Conservation (phyloP, 1,139 yeast species). For the Yamadazyma sp. region DNA sequence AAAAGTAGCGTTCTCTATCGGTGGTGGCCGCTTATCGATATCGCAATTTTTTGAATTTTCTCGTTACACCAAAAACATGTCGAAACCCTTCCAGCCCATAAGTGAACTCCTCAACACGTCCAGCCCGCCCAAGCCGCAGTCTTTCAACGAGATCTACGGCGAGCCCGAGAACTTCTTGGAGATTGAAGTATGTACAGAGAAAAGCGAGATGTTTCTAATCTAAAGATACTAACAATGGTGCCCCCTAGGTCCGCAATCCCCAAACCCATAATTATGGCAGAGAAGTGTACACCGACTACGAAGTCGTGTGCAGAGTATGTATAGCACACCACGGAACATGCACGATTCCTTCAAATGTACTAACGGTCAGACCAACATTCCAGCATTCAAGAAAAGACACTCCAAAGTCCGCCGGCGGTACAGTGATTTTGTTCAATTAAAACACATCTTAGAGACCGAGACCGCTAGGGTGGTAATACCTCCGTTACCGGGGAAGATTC, state of each 20-base stretch:
- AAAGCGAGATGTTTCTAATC: neutral
- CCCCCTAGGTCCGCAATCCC: conserved; percentile 50
- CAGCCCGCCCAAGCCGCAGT: conserved; percentile 52
- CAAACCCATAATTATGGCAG: conserved; percentile 74
- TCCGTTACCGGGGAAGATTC: conserved; percentile 81
- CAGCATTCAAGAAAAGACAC: conserved; percentile 70
- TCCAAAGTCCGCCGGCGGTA: conserved; percentile 82
- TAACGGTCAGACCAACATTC: conserved; percentile 60
- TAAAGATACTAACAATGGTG: conserved; percentile 12
- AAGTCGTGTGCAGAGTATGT: conserved; percentile 66
- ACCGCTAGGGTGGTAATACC: conserved; percentile 81
- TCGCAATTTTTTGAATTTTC: conserved; percentile 1
- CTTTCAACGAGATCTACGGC: conserved; percentile 82
- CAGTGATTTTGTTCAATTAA: conserved; percentile 83
- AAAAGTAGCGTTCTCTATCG: too few species aligned
- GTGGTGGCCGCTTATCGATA: too few species aligned
- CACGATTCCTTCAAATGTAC: conserved; percentile 7
- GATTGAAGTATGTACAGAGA: conserved; percentile 59
- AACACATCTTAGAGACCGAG: conserved; percentile 73
- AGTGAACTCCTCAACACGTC: conserved; percentile 43
- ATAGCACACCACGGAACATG: neutral
- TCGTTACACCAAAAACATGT: conserved; percentile 21
- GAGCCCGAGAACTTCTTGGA: conserved; percentile 95
- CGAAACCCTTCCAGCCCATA: conserved; percentile 48
- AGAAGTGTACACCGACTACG: conserved; percentile 85